A percentile compares a stretch with the other conserved stretches of the same genome.
Evolutionary conservation across 2,329 filamentous ascomycete species (phyloP).

Genomic region (Fusarium sp.): DNA sequence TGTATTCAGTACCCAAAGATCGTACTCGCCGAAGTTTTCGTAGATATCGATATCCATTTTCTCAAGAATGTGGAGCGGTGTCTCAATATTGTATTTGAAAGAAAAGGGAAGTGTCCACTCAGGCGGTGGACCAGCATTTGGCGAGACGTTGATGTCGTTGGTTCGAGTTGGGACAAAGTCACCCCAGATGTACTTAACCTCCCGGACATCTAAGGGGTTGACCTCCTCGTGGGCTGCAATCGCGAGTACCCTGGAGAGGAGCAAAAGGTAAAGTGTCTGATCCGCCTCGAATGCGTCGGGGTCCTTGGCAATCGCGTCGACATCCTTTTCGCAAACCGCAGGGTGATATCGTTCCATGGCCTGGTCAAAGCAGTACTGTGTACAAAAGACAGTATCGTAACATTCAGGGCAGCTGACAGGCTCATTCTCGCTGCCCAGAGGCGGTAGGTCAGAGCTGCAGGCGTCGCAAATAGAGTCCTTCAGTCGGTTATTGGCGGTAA

Average conservation of each 20-base stretch:
- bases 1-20: slow-evolving; percentile 89
- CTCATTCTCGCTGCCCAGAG: slow-evolving; percentile 60
- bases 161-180: slow-evolving; percentile 67
- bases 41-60: slow-evolving; percentile 88
- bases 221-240: slow-evolving; percentile 69
- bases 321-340: slow-evolving; percentile 72
- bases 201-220: slow-evolving; percentile 71
- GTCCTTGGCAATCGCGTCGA: slow-evolving; percentile 73
- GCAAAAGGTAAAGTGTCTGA: slow-evolving; percentile 70
- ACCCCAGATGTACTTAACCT: slow-evolving; percentile 76
- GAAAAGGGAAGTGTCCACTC: slow-evolving; percentile 80
- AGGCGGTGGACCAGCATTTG: slow-evolving; percentile 66
- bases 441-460: slow-evolving; percentile 79
- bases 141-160: slow-evolving; percentile 65
- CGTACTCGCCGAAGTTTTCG: slow-evolving; percentile 66
- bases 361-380: slow-evolving; percentile 66
- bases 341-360: slow-evolving; percentile 72
- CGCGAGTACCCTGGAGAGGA: slow-evolving; percentile 71
- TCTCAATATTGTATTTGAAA: slow-evolving; percentile 79
- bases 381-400: slow-evolving; percentile 74
- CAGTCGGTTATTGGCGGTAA: slow-evolving; percentile 89
- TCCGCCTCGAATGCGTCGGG: slow-evolving; percentile 68
- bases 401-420: slow-evolving; percentile 69
- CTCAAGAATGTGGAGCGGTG: slow-evolving; percentile 80
- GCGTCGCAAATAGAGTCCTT: slow-evolving; percentile 91